Base-by-base conservation (phyloP, 495 filamentous ascomycete species). In the Parmelia sp. region DNA sequence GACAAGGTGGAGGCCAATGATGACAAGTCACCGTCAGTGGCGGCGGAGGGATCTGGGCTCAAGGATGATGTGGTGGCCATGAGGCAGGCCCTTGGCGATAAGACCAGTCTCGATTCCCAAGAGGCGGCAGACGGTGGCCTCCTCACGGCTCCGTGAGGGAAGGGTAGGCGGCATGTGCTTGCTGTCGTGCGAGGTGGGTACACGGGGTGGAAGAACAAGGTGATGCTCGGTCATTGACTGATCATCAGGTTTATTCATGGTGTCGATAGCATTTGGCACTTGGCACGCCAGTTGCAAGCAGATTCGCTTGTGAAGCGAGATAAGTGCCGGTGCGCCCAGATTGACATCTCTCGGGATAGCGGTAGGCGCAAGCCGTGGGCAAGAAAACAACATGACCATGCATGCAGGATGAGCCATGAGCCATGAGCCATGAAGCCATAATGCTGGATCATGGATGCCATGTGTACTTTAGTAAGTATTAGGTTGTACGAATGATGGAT, bases 1-100 rank as follows among this genome's bases (percentile, higher is more conserved):
- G 25, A 15, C 25, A 33, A 66, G 47, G 15, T 31, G n/a, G 42
- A 33, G 23, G 58, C 23, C 35, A 51, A 21, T 19, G 42, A 25
- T 57, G 27, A 66, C 33, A 60, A 15, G 9, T 53, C 37, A 42
- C 35, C 29, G 33, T 35, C 53, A 42, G 61, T 42, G 27, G 58
- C 23, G 25, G 25, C 10, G 37, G 9, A 14, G 25, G 27, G 19
- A 27, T 15, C 11, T 36, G 44, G 42, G 42, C 51, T 25, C 42
- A 57, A 57, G 42, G 56, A n/a, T 44, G 21, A 6, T 15, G 29
- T 33, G 29, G 21, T 55, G 17, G 1, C 51, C 3, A 19, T 14
- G 29, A 29, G 21, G 15, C 19, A 55, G 29, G 33, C 17, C 29
- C 25, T 33, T 21, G 51, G 21, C 29, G 27, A 55, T 14, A 55